A percentile compares a stretch with the other conserved stretches of the same genome.
phyloP scores from a whole-genome alignment of 176 grass and related monocot species.

The Pontederia crassipes region DNA sequence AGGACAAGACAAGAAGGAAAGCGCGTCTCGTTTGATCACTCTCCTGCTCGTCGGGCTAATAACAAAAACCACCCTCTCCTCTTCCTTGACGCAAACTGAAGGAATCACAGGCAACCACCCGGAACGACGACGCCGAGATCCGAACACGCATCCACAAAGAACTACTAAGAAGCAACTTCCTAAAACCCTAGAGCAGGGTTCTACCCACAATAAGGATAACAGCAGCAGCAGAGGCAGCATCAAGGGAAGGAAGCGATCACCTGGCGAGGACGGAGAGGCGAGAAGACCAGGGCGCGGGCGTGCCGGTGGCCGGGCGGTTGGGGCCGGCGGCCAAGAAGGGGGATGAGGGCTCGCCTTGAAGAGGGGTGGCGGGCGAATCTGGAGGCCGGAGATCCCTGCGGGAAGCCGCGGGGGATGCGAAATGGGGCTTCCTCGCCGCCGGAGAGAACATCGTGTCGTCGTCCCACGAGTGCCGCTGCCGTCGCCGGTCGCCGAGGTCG shows the following conservation, averaged over 20 bases:
- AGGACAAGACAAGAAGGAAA: too few relatives aligned
- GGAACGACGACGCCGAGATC: too few relatives aligned
- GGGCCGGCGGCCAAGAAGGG: slow-evolving; percentile 23
- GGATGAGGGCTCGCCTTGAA: slow-evolving; percentile 5
- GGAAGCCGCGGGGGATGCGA: slow-evolving; percentile 30
- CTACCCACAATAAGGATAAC: background rate
- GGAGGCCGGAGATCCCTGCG: slow-evolving; percentile 3
- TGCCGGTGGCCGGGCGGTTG: slow-evolving; percentile 61
- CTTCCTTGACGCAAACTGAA: too few relatives aligned
- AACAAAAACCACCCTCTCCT: too few relatives aligned
- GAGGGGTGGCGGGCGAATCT: slow-evolving; percentile 23
- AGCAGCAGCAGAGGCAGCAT: background rate
- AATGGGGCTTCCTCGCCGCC: slow-evolving; percentile 53
- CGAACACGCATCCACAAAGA: too few relatives aligned
- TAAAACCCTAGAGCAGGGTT: too few relatives aligned
- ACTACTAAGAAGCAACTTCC: too few relatives aligned
- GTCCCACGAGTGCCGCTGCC: too few relatives aligned
- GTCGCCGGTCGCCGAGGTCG: too few relatives aligned
- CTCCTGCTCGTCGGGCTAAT: too few relatives aligned
- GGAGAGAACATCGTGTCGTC: slow-evolving; percentile 60
- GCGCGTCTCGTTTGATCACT: too few relatives aligned
- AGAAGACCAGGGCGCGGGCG: slow-evolving; percentile 81
- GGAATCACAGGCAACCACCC: too few relatives aligned
- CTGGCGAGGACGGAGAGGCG: slow-evolving; percentile 61
- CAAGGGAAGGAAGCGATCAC: slow-evolving; percentile 22